A percentile compares a stretch with the other conserved stretches of the same genome.
These are phyloP conservation scores for Catharanthus roseus DNA, from an alignment of 257 asterid genomes.

Conservation along the genomic window DNA sequence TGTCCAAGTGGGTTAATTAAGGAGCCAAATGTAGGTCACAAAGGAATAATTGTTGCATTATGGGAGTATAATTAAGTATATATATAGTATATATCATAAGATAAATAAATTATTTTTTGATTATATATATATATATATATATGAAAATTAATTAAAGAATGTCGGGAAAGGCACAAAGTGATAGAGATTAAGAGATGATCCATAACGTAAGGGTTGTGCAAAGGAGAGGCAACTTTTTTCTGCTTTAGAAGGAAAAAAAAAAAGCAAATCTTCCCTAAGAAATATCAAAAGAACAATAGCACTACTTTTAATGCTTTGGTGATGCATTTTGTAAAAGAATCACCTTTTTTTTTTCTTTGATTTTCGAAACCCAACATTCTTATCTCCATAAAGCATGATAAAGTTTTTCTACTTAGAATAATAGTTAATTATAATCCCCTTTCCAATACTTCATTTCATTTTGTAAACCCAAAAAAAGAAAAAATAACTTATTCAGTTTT, in stretches of 20 bases:
- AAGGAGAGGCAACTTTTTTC: slow-evolving; percentile 33
- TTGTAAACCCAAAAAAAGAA: not conserved
- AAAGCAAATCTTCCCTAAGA: slow-evolving; percentile 38
- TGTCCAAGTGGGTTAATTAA: no score
- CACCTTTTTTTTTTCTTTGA: slow-evolving; percentile 35
- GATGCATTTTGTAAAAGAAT: slow-evolving; percentile 50
- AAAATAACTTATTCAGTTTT: no score
- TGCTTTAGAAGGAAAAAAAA: slow-evolving; percentile 24
- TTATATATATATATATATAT: no score
- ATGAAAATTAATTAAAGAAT: no score
- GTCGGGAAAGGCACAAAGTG: slow-evolving; percentile 18
- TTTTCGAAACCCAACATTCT: slow-evolving; percentile 57
- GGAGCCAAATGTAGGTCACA: slow-evolving; percentile 15
- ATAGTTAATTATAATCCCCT: no score
- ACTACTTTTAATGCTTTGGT: slow-evolving; percentile 55
- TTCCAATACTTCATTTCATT: no score
- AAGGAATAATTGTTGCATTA: slow-evolving; percentile 27
- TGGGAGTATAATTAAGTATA: slow-evolving; percentile 8
- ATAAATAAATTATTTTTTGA: no score
- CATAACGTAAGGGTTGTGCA: slow-evolving; percentile 35
- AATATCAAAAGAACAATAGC: slow-evolving; percentile 40
- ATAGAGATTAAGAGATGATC: slow-evolving; percentile 26
- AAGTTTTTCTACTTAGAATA: slow-evolving; percentile 14
- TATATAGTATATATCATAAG: no score
- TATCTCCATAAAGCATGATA: slow-evolving; percentile 50